Base-by-base conservation (phyloP, 305 asterid species). In the Ilex paraguariensis region DNA sequence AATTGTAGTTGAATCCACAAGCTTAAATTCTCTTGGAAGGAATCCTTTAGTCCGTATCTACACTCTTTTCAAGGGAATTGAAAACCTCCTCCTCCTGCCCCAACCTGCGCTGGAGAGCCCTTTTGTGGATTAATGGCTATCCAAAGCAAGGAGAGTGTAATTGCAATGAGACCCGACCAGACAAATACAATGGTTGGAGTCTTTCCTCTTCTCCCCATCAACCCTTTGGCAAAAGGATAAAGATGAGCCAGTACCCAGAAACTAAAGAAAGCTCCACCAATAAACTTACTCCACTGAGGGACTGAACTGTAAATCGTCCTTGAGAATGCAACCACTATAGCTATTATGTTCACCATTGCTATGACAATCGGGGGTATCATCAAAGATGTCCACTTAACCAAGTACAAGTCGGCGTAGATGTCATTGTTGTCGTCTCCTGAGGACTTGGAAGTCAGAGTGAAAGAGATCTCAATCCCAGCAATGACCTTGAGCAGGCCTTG, bases 161-260 rank as follows among this genome's bases (percentile, higher is more conserved):
- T 81, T 17, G 86, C 83, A 62, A 81, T 73, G n/a, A 77, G 81
- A 4, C 86, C 86, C 7, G 83, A 72, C 86, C 86, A 81, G 3
- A 81, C 86, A 63, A 71, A 81, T 30, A 81, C 79, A 61, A 81
- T 75, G 32, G 86, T 77, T 0, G 86, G 86, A 28, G 83, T 77
- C 64, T 77, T 81, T 39, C 77, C 64, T 57, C 75, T 70, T 66
- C 81, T 77, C 45, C 83, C 86, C 87, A 81, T 81, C 42, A 81
- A 65, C 17, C 84, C 87, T 58, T 81, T 81, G 10, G 84, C 83
- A 63, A 81, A 81, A 45, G 86, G 84, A 65, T 81, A 77, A 58
- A 80, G 62, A 51, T 80, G 85, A 50, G 83, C 81, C 57, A 80
- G 56, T n/a, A 80, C 85, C 85, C 85, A 77, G 10, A 80, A 77